Evolutionary conservation across 495 filamentous ascomycete genomes (phyloP), one percentile per base, ranked within the genome.

Genomic region (Viridothelium virens): DNA sequence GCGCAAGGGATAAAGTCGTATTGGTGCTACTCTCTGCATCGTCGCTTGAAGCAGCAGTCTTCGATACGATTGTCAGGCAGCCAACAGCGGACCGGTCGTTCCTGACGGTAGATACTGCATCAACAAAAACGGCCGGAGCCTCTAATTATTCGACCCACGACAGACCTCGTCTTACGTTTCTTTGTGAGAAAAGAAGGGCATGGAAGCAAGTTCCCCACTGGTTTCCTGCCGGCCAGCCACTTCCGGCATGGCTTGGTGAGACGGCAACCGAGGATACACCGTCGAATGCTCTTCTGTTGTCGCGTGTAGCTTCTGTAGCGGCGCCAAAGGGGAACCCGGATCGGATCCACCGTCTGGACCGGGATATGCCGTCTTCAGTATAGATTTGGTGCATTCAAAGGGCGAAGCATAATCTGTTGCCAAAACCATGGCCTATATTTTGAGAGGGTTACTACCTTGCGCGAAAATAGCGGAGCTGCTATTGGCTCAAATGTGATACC

Each of bases 401-500:
- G 31, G 53, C 36, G 53, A 18, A 59, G 53, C 53, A 59, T 59
- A 36, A 59, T 59, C 18, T 25, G 18, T 59, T 44, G 53, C 6
- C 53, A 59, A 36, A 36, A 36, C 11, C 25, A 18, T 7, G n/a
- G 31, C 53, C 53, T 59, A 59, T 59, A 59, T 33, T 36, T 59
- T 31, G 25, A 59, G 31, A 11, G 14, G 36, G 36, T 59, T 11
- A 59, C 11, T n/a, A 11, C 18, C 25, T 2, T 59, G 5, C 53
- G 53, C 11, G 53, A 59, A 36, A 59, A 59, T 59, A 59, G n/a
- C 18, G 9, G 18, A 3, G 53, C 53, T 59, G 31, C 31, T 59
- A 59, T 59, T 59, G 53, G 53, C 53, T 36, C 3, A 11, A 4
- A 9, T 4, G 53, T 34, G 31, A 9, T 7, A 59, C 53, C 7